Percentiles rank a stretch among this genome's conserved stretches.
These are phyloP conservation scores for Chalciporus sp. DNA, from an alignment of 1,284 basidiomycete genomes.

Conservation along the genomic window DNA sequence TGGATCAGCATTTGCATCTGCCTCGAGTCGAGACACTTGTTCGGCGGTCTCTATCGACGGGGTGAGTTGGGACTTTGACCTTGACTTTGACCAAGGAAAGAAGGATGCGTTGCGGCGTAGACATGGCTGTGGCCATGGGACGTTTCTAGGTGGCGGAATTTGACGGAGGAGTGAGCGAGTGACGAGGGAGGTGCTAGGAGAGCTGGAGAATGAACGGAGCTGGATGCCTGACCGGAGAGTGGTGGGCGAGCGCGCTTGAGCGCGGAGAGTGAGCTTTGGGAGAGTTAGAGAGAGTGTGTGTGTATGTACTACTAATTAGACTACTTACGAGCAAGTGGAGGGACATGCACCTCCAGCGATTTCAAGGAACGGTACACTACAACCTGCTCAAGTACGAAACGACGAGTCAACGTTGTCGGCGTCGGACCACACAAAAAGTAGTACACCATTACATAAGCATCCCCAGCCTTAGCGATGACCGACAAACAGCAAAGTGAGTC, in stretches of 20 bases:
- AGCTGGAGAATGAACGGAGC: slow-evolving; percentile 32
- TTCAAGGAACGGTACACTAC: too few relatives aligned
- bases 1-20: slow-evolving; percentile 71
- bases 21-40: slow-evolving; percentile 69
- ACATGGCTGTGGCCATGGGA: slow-evolving; percentile 14
- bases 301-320: not conserved
- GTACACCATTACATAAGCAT: slow-evolving; percentile 19
- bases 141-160: slow-evolving; percentile 9
- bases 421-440: not conserved
- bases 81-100: slow-evolving; percentile 51
- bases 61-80: slow-evolving; percentile 45
- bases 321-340: slow-evolving; percentile 13
- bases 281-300: not conserved
- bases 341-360: slow-evolving; percentile 13
- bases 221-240: slow-evolving; percentile 22
- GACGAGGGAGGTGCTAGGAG: slow-evolving; percentile 8
- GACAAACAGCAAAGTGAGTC: slow-evolving; percentile 40
- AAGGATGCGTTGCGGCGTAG: slow-evolving; percentile 43
- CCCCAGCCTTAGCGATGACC: slow-evolving; percentile 31
- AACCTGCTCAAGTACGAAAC: too few relatives aligned
- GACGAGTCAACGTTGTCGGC: too few relatives aligned
- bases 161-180: not conserved
- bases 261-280: slow-evolving; percentile 24
- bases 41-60: slow-evolving; percentile 70
- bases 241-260: slow-evolving; percentile 27